Base-by-base conservation (phyloP, 371 early-diverging fungal genomes). In the Mortierella sp. region DNA sequence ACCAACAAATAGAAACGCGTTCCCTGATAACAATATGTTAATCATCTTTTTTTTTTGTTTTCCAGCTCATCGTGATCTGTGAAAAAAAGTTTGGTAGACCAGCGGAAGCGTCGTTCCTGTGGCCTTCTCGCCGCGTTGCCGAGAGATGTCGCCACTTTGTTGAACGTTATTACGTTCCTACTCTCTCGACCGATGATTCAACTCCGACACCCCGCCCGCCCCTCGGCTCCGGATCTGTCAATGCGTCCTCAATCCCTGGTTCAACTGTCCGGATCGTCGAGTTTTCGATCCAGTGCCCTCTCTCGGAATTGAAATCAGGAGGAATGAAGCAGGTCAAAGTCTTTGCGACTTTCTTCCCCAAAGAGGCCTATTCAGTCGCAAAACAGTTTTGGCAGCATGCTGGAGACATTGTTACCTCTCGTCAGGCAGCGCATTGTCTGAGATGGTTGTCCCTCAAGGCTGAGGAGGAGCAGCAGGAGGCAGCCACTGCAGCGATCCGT, bases 311-410 rank as follows among this genome's bases (percentile, higher is more conserved):
- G 68, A 48, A 72, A 72, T 53, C 71, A 48, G 31, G 72, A 56
- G 50, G 76, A 48, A 7, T 70, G 43, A 64, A 70, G 49, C 62
- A 56, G 54, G 83, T 89, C 30, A 79, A 82, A 6, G 73, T 95
- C 15, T 88, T 87, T 76, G 86, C 90, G 49, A 88, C 94, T 14
- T 61, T 96, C 34, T 94, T 94, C 78, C 91, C 93, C 6, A 76
- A 80, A 61, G 87, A 86, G 7, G 86, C 86, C 32, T 87, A 86
- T 46, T 62, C 84, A 6, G 72, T 93, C 34, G 97, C 93, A 8
- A 97, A 96, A 67, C 89, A 87, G 80, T 96, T 89, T 62, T 98
- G 98, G 98, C 97, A 97, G 79, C 97, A 97, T 72, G 78, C 94
- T 3, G 98, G 98, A 23, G 93, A 93, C 42, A 93, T 90, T 51